phyloP scores from a whole-genome alignment of 306 rosid species.

The Abrus pulchellus region DNA sequence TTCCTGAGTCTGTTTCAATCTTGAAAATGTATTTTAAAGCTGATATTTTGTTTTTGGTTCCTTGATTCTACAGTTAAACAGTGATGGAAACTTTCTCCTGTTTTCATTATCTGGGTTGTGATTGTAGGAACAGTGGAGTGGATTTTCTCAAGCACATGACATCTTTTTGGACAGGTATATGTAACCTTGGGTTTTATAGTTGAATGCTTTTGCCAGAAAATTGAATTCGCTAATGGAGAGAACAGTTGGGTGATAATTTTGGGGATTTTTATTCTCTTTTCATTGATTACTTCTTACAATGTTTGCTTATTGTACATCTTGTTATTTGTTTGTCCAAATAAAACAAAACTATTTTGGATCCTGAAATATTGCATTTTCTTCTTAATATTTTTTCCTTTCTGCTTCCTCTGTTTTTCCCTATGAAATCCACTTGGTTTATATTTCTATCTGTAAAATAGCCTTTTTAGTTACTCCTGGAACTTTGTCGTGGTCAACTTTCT shows the following conservation, averaged over 20 bases:
- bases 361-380: not conserved
- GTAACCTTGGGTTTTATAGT: not conserved
- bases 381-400: not conserved
- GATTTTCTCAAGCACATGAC: slow-evolving; percentile 21
- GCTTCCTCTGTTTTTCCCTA: slow-evolving; percentile 22
- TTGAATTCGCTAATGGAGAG: slow-evolving; percentile 19
- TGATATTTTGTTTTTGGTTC: not conserved
- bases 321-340: not conserved
- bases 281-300: not conserved
- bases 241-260: not conserved
- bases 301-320: slow-evolving; percentile 20
- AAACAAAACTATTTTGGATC: not conserved
- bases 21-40: not conserved
- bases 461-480: slow-evolving; percentile 9
- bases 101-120: slow-evolving; percentile 18
- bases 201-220: slow-evolving; percentile 18
- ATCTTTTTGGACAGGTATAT: slow-evolving; percentile 33
- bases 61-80: slow-evolving; percentile 11
- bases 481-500: not conserved
- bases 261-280: not conserved
- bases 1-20: not conserved
- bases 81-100: not conserved
- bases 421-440: not conserved
- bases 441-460: slow-evolving; percentile 1
- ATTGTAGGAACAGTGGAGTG: slow-evolving; percentile 20